Evolutionary conservation across 352 stramenopile species (phyloP), one percentile per base, ranked within the genome.

Genomic region (Globisporangium paddicum): DNA sequence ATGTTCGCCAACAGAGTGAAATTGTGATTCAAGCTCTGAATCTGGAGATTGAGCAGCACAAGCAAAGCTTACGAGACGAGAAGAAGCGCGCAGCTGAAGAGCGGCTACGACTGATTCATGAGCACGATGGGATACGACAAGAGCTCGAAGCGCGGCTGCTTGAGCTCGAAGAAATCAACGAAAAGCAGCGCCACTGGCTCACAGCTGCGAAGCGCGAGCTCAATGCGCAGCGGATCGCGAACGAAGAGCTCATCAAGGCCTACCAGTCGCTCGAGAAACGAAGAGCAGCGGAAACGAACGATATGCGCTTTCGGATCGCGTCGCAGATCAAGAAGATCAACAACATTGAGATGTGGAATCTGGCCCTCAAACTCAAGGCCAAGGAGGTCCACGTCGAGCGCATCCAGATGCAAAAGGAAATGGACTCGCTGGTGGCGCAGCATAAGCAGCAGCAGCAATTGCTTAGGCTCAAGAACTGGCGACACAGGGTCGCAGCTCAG

Each of bases 321-420:
- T 59, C 77, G 30, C 83, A 93, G 63, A 75, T 90, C 46, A 73
- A 68, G 28, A 81, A 79, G 46, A 89, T 91, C 58, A 87, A 83
- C 57, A 77, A 77, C 58, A 71, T 91, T 19, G 77, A 90, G 50
- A 90, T 93, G 79, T 93, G 83, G 83, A 91, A 89, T 47, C 54
- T 89, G 23, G 79, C 79, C 57, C 69, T 93, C 42, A 88, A 88
- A 66, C 69, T 87, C 13, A 74, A 88, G 40, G 69, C 77, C 2
- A 86, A 84, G n/a, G 77, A 86, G 44, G 72, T 72, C 6, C 69
- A 81, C 28, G 67, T 46, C 16, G 79, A 89, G 51, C 75, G 80
- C 10, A 54, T 88, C 8, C 60, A 70, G 18, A 74, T 78, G 69
- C 77, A 81, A 48, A 60, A 64, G 6, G 62, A 75, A n/a, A 70